phyloP scores from a whole-genome alignment of 805 yeast species.

The Hyphopichia homilentoma region DNA sequence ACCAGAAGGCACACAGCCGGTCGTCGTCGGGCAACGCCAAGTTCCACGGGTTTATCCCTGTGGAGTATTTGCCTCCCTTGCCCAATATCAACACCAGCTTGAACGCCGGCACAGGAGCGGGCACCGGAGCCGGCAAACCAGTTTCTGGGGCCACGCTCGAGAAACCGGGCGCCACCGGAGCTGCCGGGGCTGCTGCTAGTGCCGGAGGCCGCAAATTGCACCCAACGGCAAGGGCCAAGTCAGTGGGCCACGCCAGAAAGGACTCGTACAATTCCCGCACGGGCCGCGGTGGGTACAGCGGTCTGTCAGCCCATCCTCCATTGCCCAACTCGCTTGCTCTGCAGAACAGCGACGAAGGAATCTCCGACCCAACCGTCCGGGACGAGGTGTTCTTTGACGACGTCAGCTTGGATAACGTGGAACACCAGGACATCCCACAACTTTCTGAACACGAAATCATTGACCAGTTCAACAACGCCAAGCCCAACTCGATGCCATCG shows the following conservation, averaged over 20 bases:
- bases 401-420: constrained; percentile 41
- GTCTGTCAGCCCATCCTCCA: constrained; percentile 43
- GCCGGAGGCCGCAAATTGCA: constrained; percentile 42
- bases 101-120: constrained; percentile 9
- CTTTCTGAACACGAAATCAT: constrained; percentile 39
- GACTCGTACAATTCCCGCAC: constrained; percentile 36
- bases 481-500: constrained; percentile 83
- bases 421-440: constrained; percentile 28
- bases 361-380: constrained; percentile 15
- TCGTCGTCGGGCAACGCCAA: constrained; percentile 17
- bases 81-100: constrained; percentile 34
- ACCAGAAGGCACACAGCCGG: constrained; percentile 11
- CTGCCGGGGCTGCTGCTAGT: constrained; percentile 6
- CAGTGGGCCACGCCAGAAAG: constrained; percentile 67
- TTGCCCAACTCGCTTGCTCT: constrained; percentile 39
- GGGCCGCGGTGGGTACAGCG: constrained; percentile 6
- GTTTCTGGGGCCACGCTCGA: not conserved
- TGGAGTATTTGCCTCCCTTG: constrained; percentile 42
- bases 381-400: constrained; percentile 62
- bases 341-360: constrained; percentile 44
- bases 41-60: constrained; percentile 39
- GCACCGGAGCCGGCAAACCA: constrained; percentile 1
- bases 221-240: constrained; percentile 85
- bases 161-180: constrained; percentile 4
- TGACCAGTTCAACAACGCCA: constrained; percentile 48